Conservation (phyloP, 2,329 filamentous ascomycete genomes). For the Pseudogymnoascus sp. region DNA sequence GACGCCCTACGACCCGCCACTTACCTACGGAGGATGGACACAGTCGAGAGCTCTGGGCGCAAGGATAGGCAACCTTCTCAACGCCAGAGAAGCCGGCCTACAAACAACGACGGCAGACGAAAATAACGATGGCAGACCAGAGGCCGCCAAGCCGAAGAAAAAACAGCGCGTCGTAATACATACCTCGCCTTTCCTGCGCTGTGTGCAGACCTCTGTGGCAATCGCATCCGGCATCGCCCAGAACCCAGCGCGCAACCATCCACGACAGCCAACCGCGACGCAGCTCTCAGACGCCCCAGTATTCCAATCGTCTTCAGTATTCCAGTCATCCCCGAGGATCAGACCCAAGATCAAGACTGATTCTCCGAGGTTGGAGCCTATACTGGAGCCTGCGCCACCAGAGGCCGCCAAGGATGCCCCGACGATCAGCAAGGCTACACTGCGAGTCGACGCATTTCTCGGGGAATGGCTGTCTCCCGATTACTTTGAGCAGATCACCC, state of each 20-base stretch:
- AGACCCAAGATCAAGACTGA: conserved; percentile 20
- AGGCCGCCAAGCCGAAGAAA: conserved; percentile 37
- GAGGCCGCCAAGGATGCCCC: conserved; percentile 15
- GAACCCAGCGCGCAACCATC: conserved; percentile 32
- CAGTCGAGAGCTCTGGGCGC: conserved; percentile 75
- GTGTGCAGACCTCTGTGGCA: conserved; percentile 83
- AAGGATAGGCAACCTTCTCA: conserved; percentile 68
- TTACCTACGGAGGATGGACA: conserved; percentile 90
- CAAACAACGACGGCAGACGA: conserved; percentile 23
- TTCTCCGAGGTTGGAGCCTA: conserved; percentile 23
- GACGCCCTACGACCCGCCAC: conserved; percentile 87
- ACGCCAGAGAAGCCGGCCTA: conserved; percentile 35
- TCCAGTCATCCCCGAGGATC: conserved; percentile 24
- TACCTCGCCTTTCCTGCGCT: conserved; percentile 87
- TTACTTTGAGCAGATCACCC: conserved; percentile 88
- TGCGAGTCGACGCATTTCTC: conserved; percentile 85
- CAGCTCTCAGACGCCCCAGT: conserved; percentile 13
- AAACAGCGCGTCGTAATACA: conserved; percentile 78
- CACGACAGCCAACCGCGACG: conserved; percentile 19
- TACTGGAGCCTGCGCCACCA: conserved; percentile 21
- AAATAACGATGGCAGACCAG: conserved; percentile 13
- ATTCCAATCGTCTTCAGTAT: conserved; percentile 6
- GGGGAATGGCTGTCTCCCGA: conserved; percentile 92
- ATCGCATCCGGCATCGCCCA: conserved; percentile 79
- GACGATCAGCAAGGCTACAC: conserved; percentile 45